Percentiles rank a stretch among this genome's conserved stretches.
These are phyloP conservation scores for Thoreauomyces humboldtii DNA, from an alignment of 192 early-diverging fungal genomes.

Conservation along the genomic window DNA sequence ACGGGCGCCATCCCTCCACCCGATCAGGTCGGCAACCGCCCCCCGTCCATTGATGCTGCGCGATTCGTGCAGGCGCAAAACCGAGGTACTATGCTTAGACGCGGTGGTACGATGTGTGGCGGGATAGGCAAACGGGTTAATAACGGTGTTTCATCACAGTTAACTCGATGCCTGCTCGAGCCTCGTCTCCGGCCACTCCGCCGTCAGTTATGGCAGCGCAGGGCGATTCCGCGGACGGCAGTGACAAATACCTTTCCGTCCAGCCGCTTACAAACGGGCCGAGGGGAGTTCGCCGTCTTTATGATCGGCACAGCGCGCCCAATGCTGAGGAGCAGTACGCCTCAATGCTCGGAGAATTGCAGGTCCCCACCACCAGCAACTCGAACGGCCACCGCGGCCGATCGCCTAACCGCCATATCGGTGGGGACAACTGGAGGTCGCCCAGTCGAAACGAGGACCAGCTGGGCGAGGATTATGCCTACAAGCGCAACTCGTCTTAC, in stretches of 20 bases:
- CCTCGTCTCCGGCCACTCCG: constrained; percentile 5
- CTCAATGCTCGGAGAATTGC: constrained; percentile 17
- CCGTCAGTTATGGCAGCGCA: background rate
- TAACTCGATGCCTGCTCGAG: constrained; percentile 10
- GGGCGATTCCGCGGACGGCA: constrained; percentile 13
- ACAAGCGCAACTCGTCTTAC: background rate
- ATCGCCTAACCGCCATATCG: no score
- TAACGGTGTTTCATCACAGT: background rate
- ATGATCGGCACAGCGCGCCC: constrained; percentile 53
- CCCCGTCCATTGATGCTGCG: constrained; percentile 5
- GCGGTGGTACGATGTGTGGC: no score
- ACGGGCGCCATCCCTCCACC: constrained; percentile 8
- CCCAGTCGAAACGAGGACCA: no score
- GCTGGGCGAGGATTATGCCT: background rate
- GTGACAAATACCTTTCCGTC: constrained; percentile 25
- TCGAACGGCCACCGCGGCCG: no score
- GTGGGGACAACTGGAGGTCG: no score
- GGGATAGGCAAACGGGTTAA: no score
- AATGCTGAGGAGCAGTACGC: constrained; percentile 36
- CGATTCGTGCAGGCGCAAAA: constrained; percentile 4
- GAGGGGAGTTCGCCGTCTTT: constrained; percentile 39
- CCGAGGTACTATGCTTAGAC: constrained; percentile 10
- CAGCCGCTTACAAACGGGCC: constrained; percentile 1
- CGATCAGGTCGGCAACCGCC: constrained; percentile 3
- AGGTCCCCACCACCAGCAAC: no score